Base-by-base conservation (phyloP, 768 basidiomycete genomes). In the Dendrothele bispora region DNA sequence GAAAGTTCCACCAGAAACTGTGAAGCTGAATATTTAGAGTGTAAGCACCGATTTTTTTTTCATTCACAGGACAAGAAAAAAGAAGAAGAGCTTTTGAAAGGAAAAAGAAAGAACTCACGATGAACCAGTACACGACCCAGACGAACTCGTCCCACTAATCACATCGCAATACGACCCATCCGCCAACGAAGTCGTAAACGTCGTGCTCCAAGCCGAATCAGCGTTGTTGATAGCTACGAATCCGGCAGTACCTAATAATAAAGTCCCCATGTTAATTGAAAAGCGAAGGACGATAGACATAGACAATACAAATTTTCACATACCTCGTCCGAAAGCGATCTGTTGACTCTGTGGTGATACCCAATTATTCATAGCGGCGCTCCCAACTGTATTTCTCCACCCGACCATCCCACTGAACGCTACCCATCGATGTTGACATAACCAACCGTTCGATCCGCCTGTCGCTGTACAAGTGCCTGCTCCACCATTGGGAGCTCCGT, bases 141-240 rank as follows among this genome's bases (percentile, higher is more conserved):
- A 52, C 0, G 61, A 61, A 24, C 61, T 67, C 26, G 54, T 59
- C 8, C 84, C 84, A 40, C 70, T 74, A 27, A 84, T 68, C 17
- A 86, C 80, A 59, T 88, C 80, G 62, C 86, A 87, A 55, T 86
- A 87, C 4, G 63, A 60, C 0, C 83, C 84, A 20, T 63, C 73
- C 1, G 84, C 73, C 7, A 87, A 63, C 0, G 78, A 74, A 0
- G 84, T 86, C 15, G 64, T 58, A 59, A 87, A 86, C 0, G 76
- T 78, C 1, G 73, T 44, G 7, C 52, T 77, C 85, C 86, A 87
- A 0, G 64, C 54, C 4, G 68, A 67, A 49, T 83, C 79, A 4
- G 63, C 74, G 50, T 86, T 86, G 59, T 87, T 87, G 55, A 87
- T 86, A 0, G 76, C 83, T 2, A 85, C 78, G 49, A 81, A 84